These are phyloP conservation scores for Claviceps sp. DNA, from an alignment of 2,329 filamentous ascomycete species.

Conservation along the genomic window DNA sequence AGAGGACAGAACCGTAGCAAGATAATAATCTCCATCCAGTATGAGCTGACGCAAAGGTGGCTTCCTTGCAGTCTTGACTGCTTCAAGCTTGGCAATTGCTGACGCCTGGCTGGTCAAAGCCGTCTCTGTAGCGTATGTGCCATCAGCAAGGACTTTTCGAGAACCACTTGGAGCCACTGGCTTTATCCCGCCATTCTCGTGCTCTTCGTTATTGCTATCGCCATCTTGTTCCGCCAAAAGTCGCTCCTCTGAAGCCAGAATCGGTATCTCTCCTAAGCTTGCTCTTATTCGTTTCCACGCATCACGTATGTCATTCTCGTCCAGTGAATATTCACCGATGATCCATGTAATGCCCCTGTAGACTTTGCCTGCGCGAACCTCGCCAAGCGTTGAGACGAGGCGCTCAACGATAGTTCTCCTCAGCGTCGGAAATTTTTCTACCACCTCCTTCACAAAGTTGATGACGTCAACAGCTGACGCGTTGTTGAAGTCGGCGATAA, in stretches of 20 bases:
- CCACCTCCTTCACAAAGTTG: conserved; percentile 96
- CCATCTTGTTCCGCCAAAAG: conserved; percentile 75
- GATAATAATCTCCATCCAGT: conserved; percentile 92
- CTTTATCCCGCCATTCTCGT: conserved; percentile 72
- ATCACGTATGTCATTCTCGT: conserved; percentile 86
- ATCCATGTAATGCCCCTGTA: conserved; percentile 97
- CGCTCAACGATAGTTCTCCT: conserved; percentile 77
- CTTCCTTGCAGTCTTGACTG: conserved; percentile 93
- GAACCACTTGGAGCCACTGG: conserved; percentile 66
- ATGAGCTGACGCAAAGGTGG: conserved; percentile 90
- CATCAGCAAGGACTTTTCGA: conserved; percentile 84
- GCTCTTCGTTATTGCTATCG: conserved; percentile 47
- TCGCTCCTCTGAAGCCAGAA: conserved; percentile 86
- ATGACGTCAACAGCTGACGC: conserved; percentile 95
- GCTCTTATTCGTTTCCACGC: conserved; percentile 94
- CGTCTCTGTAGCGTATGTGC: conserved; percentile 94
- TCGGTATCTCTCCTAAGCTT: conserved; percentile 92
- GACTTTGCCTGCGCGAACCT: conserved; percentile 93
- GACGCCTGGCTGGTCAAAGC: conserved; percentile 88
- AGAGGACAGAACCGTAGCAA: conserved; percentile 87
- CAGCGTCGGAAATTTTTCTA: conserved; percentile 91
- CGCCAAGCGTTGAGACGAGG: conserved; percentile 76
- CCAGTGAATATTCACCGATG: conserved; percentile 89
- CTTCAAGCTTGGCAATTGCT: conserved; percentile 80
- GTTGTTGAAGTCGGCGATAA: conserved; percentile 97